Base-by-base conservation (phyloP, 1,284 basidiomycete genomes). In the Leccinum subrobustum region DNA sequence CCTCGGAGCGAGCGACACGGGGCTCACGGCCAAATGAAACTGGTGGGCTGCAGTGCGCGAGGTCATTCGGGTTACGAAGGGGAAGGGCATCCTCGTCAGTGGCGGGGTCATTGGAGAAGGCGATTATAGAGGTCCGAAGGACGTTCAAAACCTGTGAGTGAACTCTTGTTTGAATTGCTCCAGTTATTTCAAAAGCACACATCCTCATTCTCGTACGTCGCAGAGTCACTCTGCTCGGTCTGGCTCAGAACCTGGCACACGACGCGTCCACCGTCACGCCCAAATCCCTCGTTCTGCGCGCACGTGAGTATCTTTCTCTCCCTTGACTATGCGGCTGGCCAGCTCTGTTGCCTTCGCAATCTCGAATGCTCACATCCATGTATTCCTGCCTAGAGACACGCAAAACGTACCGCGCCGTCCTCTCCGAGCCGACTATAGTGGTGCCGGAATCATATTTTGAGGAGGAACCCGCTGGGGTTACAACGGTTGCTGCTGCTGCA, bases 31-130 rank as follows among this genome's bases (percentile, higher is more conserved):
- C 16, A 89, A 91, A 72, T 75, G 89, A 53, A 91, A 92, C 62
- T 93, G 91, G 92, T 93, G 92, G 89, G 87, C 88, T 0, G 80
- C 84, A 0, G 84, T 89, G 16, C 78, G 87, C 37, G 92, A 93
- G 70, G 77, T 93, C 3, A 79, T 84, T 12, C 79, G 91, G 1
- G 89, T 91, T 1, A 88, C 89, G 8, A 91, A 91, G 65, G 91
- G 91, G 3, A 90, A 86, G 69, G 87, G 85, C 0, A 69, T 93
- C 39, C 72, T 93, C 14, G 77, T 92, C 3, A 88, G 85, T 61
- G 82, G 89, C 6, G 88, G 89, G 0, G 85, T 83, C 0, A 71
- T 79, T 12, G 75, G 76, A 12, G 80, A 85, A 51, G 77, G 78
- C 3, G 86, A 91, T 70, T 72, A 90, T 55, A 79, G 91, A 59